These are phyloP conservation scores for Fraxinus cuspidata DNA, from an alignment of 257 asterid genomes.

Conservation along the genomic window DNA sequence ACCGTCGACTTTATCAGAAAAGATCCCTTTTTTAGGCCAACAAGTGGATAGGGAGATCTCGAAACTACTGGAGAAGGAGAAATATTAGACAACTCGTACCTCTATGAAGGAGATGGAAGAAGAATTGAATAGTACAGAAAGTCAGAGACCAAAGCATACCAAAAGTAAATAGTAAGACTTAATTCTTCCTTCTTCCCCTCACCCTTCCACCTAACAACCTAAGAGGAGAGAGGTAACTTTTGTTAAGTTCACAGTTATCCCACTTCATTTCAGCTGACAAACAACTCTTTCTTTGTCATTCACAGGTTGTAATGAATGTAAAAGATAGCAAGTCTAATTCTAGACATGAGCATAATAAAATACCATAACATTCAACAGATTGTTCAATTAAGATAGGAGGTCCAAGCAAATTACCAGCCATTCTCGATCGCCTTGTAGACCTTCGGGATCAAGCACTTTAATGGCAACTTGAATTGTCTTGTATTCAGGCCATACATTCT, in stretches of 20 bases:
- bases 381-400: slow-evolving; percentile 6
- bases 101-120: not conserved
- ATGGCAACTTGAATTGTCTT: slow-evolving; percentile 69
- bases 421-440: slow-evolving; percentile 91
- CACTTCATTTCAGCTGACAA: not conserved
- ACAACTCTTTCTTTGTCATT: not conserved
- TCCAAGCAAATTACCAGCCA: slow-evolving; percentile 70
- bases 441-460: slow-evolving; percentile 91
- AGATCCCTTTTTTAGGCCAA: not conserved
- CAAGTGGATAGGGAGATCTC: not conserved
- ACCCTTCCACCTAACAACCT: not conserved
- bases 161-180: not conserved
- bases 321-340: not conserved
- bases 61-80: not conserved
- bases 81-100: not conserved
- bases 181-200: not conserved
- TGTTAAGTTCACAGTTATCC: not conserved
- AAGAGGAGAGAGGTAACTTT: not conserved
- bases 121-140: not conserved
- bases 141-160: not conserved
- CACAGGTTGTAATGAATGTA: not conserved
- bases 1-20: not conserved
- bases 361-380: not conserved
- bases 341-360: not conserved
- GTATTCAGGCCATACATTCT: slow-evolving; percentile 61